Evolutionary conservation across 2,329 filamentous ascomycete species (phyloP), one percentile per base, ranked within the genome.

Genomic region (Graphilbum sp.): DNA sequence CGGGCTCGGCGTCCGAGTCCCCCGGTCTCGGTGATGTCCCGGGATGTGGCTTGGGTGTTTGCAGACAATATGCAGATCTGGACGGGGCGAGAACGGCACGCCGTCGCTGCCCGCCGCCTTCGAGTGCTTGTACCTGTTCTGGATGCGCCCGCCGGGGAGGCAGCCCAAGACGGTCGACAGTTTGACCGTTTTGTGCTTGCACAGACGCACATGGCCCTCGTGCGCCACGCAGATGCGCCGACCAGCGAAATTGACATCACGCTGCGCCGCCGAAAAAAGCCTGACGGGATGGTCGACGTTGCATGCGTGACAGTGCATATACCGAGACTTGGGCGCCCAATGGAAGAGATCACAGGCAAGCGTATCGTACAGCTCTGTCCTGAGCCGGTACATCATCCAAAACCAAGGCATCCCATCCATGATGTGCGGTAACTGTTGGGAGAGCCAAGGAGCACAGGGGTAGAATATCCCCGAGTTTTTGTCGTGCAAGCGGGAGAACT

Each of bases 21-120:
- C 5, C 11, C 13, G 4, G 16, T 16, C 11, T 2, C 12, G 23
- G 29, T 40, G 38, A 23, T 36, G 38, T 8, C n/a, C 15, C 8
- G 34, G 34, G 17, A 18, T 18, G 18, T 40, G 38, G 30, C 38
- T 40, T 10, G 38, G 31, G 15, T 40, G 34, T 7, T 29, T 4
- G 34, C 38, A 40, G 23, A 23, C 34, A 18, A 39, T 35, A 15
- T 20, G 31, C 16, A 34, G 17, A 38, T 38, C n/a, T n/a, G n/a
- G n/a, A n/a, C n/a, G n/a, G n/a, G n/a, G n/a, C n/a, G n/a, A n/a
- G n/a, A n/a, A n/a, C n/a, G n/a, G n/a, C n/a, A n/a, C 20, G 12
- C 2, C 19, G 19, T 2, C 9, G 32, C 18, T 34, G 13, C 18
- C 18, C 19, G 17, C 6, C 18, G 3, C 4, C 8, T 17, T 17